Evolutionary conservation across 352 stramenopile species (phyloP).

Genomic region (Phytophthora sojae): DNA sequence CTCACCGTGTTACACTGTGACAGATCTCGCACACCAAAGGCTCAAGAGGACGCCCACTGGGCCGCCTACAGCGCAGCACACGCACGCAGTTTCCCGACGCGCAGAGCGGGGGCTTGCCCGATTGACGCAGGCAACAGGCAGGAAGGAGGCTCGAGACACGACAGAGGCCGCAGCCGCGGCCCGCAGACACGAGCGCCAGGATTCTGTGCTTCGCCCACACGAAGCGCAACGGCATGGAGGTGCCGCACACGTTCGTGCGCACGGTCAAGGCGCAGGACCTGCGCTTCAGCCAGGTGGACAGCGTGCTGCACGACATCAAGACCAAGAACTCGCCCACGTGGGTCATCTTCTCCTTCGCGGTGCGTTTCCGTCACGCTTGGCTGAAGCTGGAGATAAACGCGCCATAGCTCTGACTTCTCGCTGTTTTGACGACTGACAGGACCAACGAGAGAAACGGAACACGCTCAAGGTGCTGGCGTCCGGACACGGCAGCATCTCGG

Average conservation of each 20-base stretch:
- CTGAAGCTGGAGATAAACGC: background rate
- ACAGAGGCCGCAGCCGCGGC: conserved; percentile 16
- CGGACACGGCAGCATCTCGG: conserved; percentile 71
- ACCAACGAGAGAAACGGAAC: conserved; percentile 81
- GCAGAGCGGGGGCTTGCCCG: background rate
- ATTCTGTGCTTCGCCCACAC: conserved; percentile 51
- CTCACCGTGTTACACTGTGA: conserved; percentile 33
- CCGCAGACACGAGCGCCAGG: conserved; percentile 28
- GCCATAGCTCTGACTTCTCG: background rate
- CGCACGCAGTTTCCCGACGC: background rate
- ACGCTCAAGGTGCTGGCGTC: conserved; percentile 79
- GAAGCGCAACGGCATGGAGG: conserved; percentile 57
- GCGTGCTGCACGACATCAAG: conserved; percentile 73
- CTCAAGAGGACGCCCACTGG: conserved; percentile 6
- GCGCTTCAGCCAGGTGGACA: conserved; percentile 80
- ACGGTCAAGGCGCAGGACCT: conserved; percentile 85
- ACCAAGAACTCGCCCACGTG: conserved; percentile 70
- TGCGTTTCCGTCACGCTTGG: conserved; percentile 35
- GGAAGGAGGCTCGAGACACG: background rate
- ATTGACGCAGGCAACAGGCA: background rate
- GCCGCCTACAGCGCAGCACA: too few species aligned
- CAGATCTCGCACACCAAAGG: conserved; percentile 32
- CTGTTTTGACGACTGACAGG: conserved; percentile 44
- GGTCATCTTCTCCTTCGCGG: conserved; percentile 81
- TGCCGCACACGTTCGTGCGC: conserved; percentile 85